Base-by-base conservation (phyloP, 2,329 filamentous ascomycete genomes). In the Diaporthe batatas region DNA sequence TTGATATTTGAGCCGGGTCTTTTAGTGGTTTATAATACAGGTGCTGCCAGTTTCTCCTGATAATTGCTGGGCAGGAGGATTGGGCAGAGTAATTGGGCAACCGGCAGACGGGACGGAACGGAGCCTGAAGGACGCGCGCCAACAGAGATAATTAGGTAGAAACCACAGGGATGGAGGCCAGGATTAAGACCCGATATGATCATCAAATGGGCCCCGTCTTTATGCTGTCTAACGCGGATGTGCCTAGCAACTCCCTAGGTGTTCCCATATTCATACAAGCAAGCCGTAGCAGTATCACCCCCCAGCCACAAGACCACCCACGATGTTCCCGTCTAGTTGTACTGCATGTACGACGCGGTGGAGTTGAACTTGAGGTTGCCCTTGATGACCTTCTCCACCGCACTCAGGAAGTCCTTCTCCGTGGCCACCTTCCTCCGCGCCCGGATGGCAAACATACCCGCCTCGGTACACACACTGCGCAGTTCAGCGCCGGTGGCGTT, bases 301-400 rank as follows among this genome's bases (percentile, higher is more conserved):
- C 34, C 42, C 39, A 53, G n/a, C 62, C 67, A 74, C 71, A 68
- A 70, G 47, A 71, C 70, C 62, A 68, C 69, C 5, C 58, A 14
- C 18, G 4, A 14, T 14, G 23, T 23, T 3, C 5, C 34, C 47
- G 47, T 62, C 72, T 97, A 98, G 85, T 99, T 99, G 89, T 99
- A 99, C 86, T 98, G 96, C 90, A 96, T 96, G 86, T 99, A 99
- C 75, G 94, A 95, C 65, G 96, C 96, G 73, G 96, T 99, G 73
- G 94, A 97, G 90, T 98, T 98, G 89, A 99, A 99, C 91, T 99
- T 99, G 82, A 98, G 88, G 84, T 98, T 98, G 79, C 94, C 95
- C 90, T 98, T 98, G 87, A 98, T 98, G 76, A 99, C 96, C 91
- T 99, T 99, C 88, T 99, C 96, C 75, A 99, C 96, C 3, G 96